These are phyloP conservation scores for Umbelopsis sp. DNA, from an alignment of 192 early-diverging fungal genomes.

Conservation along the genomic window DNA sequence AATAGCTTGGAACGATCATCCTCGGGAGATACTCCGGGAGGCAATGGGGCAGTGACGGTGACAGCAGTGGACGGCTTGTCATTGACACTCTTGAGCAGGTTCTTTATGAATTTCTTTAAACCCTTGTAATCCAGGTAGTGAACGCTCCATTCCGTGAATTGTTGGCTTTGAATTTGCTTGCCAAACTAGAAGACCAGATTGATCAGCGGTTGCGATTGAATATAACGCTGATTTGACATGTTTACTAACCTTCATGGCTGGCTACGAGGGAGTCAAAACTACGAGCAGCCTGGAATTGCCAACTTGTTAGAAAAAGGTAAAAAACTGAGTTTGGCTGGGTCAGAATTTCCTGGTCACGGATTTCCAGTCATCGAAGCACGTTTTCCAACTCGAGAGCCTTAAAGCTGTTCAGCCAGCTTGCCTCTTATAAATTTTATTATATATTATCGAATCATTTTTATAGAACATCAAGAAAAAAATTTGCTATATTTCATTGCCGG, in stretches of 20 bases:
- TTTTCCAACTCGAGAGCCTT: no score
- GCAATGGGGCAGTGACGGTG: slow-evolving; percentile 42
- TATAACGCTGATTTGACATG: background rate
- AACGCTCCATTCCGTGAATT: slow-evolving; percentile 88
- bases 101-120: slow-evolving; percentile 97
- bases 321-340: no score
- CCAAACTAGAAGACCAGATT: slow-evolving; percentile 74
- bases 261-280: no score
- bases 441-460: background rate
- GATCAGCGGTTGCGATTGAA: background rate
- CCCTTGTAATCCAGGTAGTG: slow-evolving; percentile 98
- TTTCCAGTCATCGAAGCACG: no score
- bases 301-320: no score
- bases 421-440: background rate
- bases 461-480: no score
- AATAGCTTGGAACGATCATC: slow-evolving; percentile 59
- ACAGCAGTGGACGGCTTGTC: slow-evolving; percentile 39
- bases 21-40: slow-evolving; percentile 44
- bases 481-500: background rate
- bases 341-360: no score
- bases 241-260: slow-evolving; percentile 25
- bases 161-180: slow-evolving; percentile 94
- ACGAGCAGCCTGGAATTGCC: no score
- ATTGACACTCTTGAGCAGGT: slow-evolving; percentile 54
- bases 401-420: no score